Evolutionary conservation across 192 early-diverging fungal species (phyloP).

Genomic region (Entophlyctis luteolus): DNA sequence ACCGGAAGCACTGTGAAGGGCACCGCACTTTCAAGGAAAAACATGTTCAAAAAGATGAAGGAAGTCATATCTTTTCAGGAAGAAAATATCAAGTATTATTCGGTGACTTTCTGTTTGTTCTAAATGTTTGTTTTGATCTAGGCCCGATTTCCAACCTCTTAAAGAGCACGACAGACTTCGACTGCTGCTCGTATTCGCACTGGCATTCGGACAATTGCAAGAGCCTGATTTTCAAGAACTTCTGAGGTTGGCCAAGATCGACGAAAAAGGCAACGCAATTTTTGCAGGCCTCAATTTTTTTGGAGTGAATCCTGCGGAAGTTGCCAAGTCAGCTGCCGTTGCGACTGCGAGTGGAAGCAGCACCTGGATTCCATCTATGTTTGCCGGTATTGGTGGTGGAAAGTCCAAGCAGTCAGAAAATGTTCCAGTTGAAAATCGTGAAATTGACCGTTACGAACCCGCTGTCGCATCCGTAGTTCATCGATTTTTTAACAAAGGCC

Average conservation of each 20-base stretch:
- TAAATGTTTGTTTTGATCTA: not conserved
- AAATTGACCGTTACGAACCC: conserved; percentile 22
- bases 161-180: conserved; percentile 12
- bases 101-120: not conserved
- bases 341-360: not conserved
- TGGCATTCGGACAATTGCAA: not conserved
- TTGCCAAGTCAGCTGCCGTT: not conserved
- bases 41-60: not conserved
- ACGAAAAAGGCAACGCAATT: not conserved
- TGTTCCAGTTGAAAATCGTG: no score
- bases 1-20: not conserved
- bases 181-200: not conserved
- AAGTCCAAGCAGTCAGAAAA: no score
- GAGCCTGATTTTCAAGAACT: not conserved
- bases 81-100: no score
- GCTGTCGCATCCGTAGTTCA: no score
- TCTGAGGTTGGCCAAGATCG: not conserved
- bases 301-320: not conserved
- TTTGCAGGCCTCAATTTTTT: conserved; percentile 14
- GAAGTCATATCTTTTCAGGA: no score
- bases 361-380: no score
- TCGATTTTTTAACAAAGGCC: no score
- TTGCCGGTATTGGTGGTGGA: no score
- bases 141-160: not conserved
- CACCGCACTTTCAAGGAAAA: not conserved